These are phyloP conservation scores for Ceratocystis harringtonii DNA, from an alignment of 2,329 filamentous ascomycete species.

Conservation along the genomic window DNA sequence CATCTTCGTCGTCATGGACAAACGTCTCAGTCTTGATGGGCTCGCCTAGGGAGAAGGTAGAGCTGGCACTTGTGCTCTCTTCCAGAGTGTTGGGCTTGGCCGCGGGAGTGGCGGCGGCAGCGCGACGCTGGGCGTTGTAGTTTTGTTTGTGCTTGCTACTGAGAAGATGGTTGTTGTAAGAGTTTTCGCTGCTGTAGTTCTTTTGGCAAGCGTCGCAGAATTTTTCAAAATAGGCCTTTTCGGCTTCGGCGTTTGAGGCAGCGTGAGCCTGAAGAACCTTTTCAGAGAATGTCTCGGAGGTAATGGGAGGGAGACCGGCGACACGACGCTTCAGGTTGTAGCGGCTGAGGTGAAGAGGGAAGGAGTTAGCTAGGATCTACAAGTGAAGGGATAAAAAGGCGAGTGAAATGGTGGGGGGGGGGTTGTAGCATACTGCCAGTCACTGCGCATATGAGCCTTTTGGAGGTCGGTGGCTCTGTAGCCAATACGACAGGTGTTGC, in stretches of 20 bases:
- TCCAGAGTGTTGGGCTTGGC: conserved; percentile 48
- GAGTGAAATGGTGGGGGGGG: neutral
- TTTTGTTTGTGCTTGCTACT: conserved; percentile 76
- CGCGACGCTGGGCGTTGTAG: conserved; percentile 21
- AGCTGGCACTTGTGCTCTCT: conserved; percentile 71
- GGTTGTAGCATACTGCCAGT: conserved; percentile 71
- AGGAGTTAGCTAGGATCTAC: conserved; percentile 2
- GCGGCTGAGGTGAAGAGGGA: conserved; percentile 37
- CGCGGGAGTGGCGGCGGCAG: conserved; percentile 22
- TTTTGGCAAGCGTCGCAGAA: conserved; percentile 70
- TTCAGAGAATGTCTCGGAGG: conserved; percentile 85
- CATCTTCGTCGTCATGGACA: conserved; percentile 46
- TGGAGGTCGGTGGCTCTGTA: conserved; percentile 90
- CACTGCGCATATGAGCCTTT: conserved; percentile 89
- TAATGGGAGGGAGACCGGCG: conserved; percentile 75
- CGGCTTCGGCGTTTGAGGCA: conserved; percentile 65
- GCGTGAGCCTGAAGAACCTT: conserved; percentile 89
- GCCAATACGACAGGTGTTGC: conserved; percentile 94
- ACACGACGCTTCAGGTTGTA: conserved; percentile 95
- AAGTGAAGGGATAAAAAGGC: neutral
- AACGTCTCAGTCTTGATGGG: conserved; percentile 36
- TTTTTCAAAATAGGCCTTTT: conserved; percentile 78
- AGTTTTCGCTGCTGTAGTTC: conserved; percentile 93
- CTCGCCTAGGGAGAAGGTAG: conserved; percentile 79
- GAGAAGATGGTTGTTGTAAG: conserved; percentile 78